Conservation (phyloP, 352 stramenopile genomes). For the Saprolegnia diclina region DNA sequence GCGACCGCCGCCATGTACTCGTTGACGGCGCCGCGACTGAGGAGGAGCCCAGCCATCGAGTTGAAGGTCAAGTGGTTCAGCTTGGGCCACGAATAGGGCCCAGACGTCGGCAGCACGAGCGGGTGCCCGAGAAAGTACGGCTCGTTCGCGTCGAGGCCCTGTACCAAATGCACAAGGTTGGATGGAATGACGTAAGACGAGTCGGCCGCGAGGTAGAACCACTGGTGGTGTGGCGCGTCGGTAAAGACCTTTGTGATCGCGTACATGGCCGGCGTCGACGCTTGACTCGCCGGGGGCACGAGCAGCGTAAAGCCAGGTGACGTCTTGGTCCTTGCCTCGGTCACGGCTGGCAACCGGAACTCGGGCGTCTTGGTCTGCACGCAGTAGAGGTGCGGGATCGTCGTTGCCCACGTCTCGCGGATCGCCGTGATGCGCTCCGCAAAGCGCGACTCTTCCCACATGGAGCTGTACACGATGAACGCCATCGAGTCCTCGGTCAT, state of each 20-base stretch:
- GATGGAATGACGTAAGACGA: constrained; percentile 24
- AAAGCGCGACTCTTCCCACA: constrained; percentile 24
- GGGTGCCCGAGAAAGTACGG: constrained; percentile 24
- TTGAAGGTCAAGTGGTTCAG: constrained; percentile 24
- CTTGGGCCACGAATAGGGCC: constrained; percentile 23
- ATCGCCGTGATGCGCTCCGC: constrained; percentile 21
- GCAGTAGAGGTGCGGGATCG: constrained; percentile 15
- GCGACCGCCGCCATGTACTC: constrained; percentile 5
- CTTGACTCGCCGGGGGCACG: constrained; percentile 14
- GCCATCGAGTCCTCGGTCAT: constrained; percentile 20
- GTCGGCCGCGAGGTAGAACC: constrained; percentile 26
- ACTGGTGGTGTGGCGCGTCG: constrained; percentile 20
- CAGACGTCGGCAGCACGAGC: constrained; percentile 17
- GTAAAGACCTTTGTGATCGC: constrained; percentile 15
- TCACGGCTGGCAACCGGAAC: constrained; percentile 1
- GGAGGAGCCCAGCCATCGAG: constrained; percentile 24
- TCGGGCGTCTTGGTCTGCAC: constrained; percentile 21
- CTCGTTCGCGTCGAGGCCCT: constrained; percentile 22
- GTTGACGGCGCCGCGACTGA: constrained; percentile 23
- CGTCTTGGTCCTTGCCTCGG: background rate
- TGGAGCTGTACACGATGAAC: constrained; percentile 28
- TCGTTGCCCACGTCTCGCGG: constrained; percentile 19
- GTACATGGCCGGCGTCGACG: constrained; percentile 16
- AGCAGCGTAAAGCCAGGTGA: constrained; percentile 17
- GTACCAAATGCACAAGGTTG: constrained; percentile 25